These are phyloP conservation scores for Boletus pseudo-olivaceus DNA, from an alignment of 768 basidiomycete species.

Conservation along the genomic window DNA sequence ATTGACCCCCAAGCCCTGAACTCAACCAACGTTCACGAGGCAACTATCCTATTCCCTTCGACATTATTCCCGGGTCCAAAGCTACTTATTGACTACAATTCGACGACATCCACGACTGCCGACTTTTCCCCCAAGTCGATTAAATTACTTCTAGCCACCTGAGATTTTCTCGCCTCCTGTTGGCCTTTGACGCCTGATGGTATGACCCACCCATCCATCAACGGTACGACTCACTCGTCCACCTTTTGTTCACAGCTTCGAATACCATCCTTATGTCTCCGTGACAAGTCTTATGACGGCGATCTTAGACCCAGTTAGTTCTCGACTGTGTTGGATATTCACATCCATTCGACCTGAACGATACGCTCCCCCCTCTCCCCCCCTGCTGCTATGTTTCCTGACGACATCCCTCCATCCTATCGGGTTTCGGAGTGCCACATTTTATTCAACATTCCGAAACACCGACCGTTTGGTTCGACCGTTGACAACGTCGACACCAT, in stretches of 20 bases:
- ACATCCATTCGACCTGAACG: not conserved
- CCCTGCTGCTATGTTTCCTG: not conserved
- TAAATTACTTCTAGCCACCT: not conserved
- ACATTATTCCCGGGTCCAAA: not conserved
- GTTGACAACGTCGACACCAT: not conserved
- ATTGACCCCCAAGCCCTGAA: not conserved
- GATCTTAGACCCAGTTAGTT: not conserved
- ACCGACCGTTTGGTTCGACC: not conserved
- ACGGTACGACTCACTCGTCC: not conserved
- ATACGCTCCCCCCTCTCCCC: not conserved
- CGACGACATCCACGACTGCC: not conserved
- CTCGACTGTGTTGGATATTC: not conserved
- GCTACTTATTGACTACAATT: not conserved
- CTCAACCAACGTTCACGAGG: not conserved
- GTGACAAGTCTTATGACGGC: not conserved
- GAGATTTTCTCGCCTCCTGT: not conserved
- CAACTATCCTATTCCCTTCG: not conserved
- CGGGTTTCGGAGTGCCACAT: not conserved
- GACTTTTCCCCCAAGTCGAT: not conserved
- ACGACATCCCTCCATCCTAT: not conserved
- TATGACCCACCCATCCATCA: not conserved
- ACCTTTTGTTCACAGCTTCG: no score
- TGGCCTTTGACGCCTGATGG: not conserved
- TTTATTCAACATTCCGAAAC: not conserved
- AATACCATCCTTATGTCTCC: no score